These are phyloP conservation scores for Mycena galericulata DNA, from an alignment of 768 basidiomycete genomes.

Conservation along the genomic window DNA sequence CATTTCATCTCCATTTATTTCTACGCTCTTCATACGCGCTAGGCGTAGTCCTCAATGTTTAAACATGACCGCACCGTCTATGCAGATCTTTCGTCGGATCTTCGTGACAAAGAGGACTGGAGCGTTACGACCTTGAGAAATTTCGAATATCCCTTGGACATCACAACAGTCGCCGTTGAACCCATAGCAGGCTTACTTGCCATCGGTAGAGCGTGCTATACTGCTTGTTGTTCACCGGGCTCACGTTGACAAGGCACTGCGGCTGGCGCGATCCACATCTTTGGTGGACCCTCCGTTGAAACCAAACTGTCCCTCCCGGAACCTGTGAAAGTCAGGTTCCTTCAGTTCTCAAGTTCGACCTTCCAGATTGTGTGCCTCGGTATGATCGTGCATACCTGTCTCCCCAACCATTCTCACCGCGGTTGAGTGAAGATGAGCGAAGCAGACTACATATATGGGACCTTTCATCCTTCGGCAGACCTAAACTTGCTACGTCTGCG, in stretches of 20 bases:
- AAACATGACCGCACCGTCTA: conserved; percentile 51
- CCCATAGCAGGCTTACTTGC: conserved; percentile 73
- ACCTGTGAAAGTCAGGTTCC: conserved; percentile 62
- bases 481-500: conserved; percentile 62
- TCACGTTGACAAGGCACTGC: conserved; percentile 63
- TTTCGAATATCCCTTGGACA: conserved; percentile 62
- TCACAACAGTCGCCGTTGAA: conserved; percentile 67
- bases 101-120: conserved; percentile 71
- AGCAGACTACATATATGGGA: conserved; percentile 73
- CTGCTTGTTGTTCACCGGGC: conserved; percentile 6
- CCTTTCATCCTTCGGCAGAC: conserved; percentile 62
- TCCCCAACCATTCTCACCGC: neutral
- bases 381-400: conserved; percentile 43
- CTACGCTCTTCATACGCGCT: neutral
- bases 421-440: conserved; percentile 56
- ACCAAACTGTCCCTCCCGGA: conserved; percentile 60
- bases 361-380: conserved; percentile 74
- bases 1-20: neutral
- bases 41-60: conserved; percentile 50
- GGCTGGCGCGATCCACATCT: conserved; percentile 71
- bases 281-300: conserved; percentile 77
- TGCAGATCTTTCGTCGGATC: conserved; percentile 67
- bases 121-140: conserved; percentile 60
- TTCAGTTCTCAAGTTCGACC: conserved; percentile 69
- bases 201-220: conserved; percentile 54